phyloP scores from a whole-genome alignment of 768 basidiomycete genomes.

The Tulasnella sp. region DNA sequence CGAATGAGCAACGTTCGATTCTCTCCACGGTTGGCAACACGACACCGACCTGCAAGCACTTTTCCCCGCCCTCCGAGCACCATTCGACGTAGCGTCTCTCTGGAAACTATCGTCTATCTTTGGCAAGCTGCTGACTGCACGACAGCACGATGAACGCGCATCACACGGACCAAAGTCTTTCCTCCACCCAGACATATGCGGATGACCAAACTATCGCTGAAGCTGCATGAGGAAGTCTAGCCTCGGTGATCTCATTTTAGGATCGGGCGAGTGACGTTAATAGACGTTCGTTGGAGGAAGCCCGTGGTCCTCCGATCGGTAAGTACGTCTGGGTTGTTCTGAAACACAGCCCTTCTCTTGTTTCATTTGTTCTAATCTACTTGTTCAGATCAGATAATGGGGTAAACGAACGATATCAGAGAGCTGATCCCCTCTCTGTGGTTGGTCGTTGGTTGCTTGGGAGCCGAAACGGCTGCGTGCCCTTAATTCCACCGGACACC shows the following conservation, averaged over 20 bases:
- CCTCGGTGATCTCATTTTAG: neutral
- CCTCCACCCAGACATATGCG: neutral
- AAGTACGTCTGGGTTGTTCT: neutral
- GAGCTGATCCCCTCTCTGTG: neutral
- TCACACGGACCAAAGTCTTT: neutral
- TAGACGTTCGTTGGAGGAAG: neutral
- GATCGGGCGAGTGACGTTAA: neutral
- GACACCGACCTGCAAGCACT: neutral
- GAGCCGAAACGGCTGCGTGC: neutral
- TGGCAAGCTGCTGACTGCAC: neutral
- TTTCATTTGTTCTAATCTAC: neutral
- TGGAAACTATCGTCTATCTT: neutral
- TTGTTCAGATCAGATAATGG: conserved; percentile 1
- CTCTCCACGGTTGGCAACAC: neutral
- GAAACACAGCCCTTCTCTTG: neutral
- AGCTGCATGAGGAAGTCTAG: conserved; percentile 7
- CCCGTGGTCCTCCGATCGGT: neutral
- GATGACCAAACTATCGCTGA: neutral
- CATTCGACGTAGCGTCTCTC: neutral
- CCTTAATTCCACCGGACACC: conserved; percentile 1
- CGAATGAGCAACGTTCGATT: neutral
- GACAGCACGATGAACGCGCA: neutral
- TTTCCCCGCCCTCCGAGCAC: neutral
- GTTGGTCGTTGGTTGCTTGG: neutral
- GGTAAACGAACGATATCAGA: neutral